phyloP scores from a whole-genome alignment of 495 filamentous ascomycete species.

The Cercophora samala region DNA sequence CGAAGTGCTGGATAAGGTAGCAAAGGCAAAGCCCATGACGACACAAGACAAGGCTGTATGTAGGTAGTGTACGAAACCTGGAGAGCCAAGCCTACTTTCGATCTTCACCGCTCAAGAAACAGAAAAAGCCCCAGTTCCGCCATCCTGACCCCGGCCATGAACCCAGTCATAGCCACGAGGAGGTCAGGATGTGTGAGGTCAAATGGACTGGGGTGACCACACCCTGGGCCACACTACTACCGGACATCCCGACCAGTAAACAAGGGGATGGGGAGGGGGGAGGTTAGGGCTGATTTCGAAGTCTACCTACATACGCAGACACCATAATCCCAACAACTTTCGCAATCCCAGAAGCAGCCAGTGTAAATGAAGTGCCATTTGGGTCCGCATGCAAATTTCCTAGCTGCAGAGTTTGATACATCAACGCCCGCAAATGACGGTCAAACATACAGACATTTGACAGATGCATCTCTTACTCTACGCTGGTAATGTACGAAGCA shows the following conservation, averaged over 20 bases:
- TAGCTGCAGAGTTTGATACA: not conserved
- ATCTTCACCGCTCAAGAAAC: too few species aligned
- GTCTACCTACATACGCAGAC: too few species aligned
- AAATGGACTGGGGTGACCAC: too few species aligned
- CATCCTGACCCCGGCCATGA: too few species aligned
- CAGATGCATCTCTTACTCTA: not conserved
- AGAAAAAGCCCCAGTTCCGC: too few species aligned
- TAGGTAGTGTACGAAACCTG: too few species aligned
- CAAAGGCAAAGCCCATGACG: not conserved
- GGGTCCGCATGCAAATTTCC: not conserved
- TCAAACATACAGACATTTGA: not conserved
- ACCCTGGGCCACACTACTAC: not conserved
- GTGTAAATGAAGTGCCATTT: not conserved
- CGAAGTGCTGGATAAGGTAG: not conserved
- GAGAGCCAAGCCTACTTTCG: too few species aligned
- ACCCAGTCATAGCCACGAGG: too few species aligned
- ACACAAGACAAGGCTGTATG: not conserved
- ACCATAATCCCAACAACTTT: not conserved
- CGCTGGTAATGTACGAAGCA: not conserved
- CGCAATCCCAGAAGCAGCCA: not conserved
- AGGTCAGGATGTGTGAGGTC: too few species aligned
- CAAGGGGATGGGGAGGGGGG: too few species aligned
- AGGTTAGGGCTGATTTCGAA: not conserved
- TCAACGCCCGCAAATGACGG: not conserved
- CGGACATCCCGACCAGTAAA: not conserved